These are phyloP conservation scores for Pestalotiopsis fici DNA, from an alignment of 2,329 filamentous ascomycete genomes.

Conservation along the genomic window DNA sequence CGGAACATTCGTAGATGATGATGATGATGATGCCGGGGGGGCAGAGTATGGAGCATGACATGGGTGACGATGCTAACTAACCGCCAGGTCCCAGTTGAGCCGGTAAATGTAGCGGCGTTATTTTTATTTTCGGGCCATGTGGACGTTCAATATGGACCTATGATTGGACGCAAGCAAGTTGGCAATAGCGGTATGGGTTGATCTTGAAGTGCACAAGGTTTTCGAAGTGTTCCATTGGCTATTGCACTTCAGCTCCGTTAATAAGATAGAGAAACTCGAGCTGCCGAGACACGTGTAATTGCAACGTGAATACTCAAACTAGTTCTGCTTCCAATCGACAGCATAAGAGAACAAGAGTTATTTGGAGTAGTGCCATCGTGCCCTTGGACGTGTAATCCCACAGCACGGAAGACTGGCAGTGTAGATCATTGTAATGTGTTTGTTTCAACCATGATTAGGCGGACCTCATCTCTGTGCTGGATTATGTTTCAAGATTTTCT, in stretches of 20 bases:
- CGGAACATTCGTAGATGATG: neutral
- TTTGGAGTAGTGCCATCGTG: too few relatives aligned
- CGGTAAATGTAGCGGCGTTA: neutral
- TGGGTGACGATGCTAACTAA: neutral
- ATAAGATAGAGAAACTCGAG: neutral
- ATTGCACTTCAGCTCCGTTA: neutral
- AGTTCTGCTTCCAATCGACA: neutral
- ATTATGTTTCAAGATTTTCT: conserved; percentile 1
- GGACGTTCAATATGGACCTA: neutral
- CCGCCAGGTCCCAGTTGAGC: neutral
- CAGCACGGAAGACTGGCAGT: neutral
- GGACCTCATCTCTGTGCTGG: neutral
- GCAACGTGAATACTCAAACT: neutral
- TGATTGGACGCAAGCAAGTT: neutral
- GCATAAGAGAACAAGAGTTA: neutral
- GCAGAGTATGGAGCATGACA: neutral
- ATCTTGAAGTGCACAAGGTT: neutral
- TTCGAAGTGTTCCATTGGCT: neutral
- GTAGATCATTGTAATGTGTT: neutral
- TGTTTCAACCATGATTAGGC: neutral
- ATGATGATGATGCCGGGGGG: neutral
- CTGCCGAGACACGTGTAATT: neutral
- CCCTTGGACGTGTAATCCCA: too few relatives aligned
- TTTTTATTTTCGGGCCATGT: conserved; percentile 9
- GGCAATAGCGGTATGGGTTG: neutral